Base-by-base conservation (phyloP, 352 stramenopile species). In the Globisporangium polare region DNA sequence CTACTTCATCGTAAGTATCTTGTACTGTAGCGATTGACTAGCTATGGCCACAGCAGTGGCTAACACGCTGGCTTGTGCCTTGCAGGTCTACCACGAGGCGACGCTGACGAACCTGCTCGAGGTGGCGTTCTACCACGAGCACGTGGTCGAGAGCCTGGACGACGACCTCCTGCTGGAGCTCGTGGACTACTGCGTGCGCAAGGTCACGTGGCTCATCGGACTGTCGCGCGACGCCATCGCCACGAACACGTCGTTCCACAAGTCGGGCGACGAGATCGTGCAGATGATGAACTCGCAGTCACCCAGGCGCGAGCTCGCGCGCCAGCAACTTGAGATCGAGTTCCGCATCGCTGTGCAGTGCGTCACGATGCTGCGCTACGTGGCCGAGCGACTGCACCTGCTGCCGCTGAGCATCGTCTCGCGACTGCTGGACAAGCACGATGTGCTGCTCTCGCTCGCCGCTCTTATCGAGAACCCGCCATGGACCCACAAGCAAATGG, bases 401-500 rank as follows among this genome's bases (percentile, higher is more conserved):
- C 71, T 99, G 9, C 78, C 95, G 18, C 64, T 98, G 17, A 88
- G 78, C 64, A 75, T 97, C 22, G 76, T 98, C 13, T 92, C 86
- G 12, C 87, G 96, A 20, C 71, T 99, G 22, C 61, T 98, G n/a
- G 93, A 99, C 64, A 98, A 92, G n/a, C 95, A 99, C 66, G 96
- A 99, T 68, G 83, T 96, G 50, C 79, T 98, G 13, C 73, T 98
- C 15, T 86, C 92, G 8, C 80, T 99, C 20, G 83, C 96, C 3
- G 82, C 81, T 31, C 80, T 99, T 10, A 84, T 99, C 15, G 96
- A 99, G 62, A 98, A 98, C 66, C 95, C 96, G 27, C 96, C 96
- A 20, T 99, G 96, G 96, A 98, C 94, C 8, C 75, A 97, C 63
- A 92, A 90, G 61, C 56, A 59, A 20, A 4, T 78, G 24, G 61